Conservation (phyloP, 2,329 filamentous ascomycete species). For the Sporothrix curviconia region DNA sequence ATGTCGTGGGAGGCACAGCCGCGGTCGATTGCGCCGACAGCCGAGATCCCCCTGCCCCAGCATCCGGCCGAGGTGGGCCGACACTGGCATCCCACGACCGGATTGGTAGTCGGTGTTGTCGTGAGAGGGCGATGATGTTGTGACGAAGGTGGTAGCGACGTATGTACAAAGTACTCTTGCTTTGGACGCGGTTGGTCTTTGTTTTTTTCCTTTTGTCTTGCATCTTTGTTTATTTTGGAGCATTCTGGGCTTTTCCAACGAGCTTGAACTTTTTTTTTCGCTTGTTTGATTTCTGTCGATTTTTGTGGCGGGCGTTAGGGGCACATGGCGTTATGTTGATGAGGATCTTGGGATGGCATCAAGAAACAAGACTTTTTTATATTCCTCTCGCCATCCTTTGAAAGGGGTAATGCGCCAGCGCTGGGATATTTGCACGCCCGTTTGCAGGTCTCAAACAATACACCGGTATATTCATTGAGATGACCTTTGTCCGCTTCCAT, state of each 20-base stretch:
- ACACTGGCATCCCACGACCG: conserved; percentile 19
- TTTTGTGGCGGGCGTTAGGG: background rate
- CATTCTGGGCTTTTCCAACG: too few species aligned
- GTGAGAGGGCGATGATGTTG: background rate
- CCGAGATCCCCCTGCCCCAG: conserved; percentile 36
- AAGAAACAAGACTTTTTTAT: background rate
- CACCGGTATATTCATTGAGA: too few species aligned
- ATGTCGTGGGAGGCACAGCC: conserved; percentile 60
- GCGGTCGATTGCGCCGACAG: conserved; percentile 47
- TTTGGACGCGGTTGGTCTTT: too few species aligned
- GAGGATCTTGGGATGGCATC: background rate
- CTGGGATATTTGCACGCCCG: background rate
- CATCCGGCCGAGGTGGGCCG: conserved; percentile 44
- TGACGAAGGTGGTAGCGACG: background rate
- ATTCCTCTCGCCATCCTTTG: conserved; percentile 4
- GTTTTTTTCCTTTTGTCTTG: background rate
- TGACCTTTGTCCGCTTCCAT: too few species aligned
- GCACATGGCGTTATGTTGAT: conserved; percentile 3
- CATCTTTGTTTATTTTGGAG: too few species aligned
- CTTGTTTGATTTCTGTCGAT: background rate
- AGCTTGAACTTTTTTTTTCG: too few species aligned
- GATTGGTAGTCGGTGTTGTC: conserved; percentile 18
- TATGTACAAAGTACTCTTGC: background rate
- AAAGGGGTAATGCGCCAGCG: background rate
- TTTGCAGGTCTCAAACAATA: background rate